Evolutionary conservation across 768 basidiomycete species (phyloP).

Genomic region (Panellus pusillus): DNA sequence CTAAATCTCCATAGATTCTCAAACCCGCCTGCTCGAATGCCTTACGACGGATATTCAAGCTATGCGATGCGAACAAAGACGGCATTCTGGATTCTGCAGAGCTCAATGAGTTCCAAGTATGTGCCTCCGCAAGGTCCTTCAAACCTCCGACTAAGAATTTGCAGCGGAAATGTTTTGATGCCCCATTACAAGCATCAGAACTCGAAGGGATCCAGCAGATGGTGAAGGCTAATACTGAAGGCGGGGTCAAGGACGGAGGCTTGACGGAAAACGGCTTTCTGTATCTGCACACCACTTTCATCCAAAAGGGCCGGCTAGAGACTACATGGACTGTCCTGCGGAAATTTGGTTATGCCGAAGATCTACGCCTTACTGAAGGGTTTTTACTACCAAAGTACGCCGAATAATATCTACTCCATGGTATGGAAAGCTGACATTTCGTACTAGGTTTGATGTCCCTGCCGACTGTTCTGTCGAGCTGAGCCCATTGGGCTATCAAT

Average conservation of each 20-base stretch:
- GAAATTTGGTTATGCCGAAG: conserved; percentile 95
- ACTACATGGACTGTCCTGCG: conserved; percentile 97
- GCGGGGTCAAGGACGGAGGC: conserved; percentile 73
- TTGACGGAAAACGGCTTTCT: conserved; percentile 93
- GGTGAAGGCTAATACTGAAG: conserved; percentile 77
- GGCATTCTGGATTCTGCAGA: conserved; percentile 87
- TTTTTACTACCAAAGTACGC: conserved; percentile 88
- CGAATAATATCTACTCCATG: neutral
- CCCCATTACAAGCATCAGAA: conserved; percentile 89
- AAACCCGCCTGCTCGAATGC: conserved; percentile 92
- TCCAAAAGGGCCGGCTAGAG: conserved; percentile 91
- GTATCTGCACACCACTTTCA: conserved; percentile 94
- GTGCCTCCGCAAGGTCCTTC: conserved; percentile 17
- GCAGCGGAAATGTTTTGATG: conserved; percentile 93
- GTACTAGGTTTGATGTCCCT: conserved; percentile 84
- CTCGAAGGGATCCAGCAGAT: conserved; percentile 95
- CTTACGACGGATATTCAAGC: conserved; percentile 90
- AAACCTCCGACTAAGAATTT: conserved; percentile 8
- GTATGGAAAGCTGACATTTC: conserved; percentile 11
- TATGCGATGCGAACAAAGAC: conserved; percentile 94
- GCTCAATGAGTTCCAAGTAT: conserved; percentile 94
- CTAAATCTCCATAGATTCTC: conserved; percentile 57
- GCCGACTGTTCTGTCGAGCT: conserved; percentile 94
- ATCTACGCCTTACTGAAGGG: conserved; percentile 82
- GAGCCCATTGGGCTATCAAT: conserved; percentile 91